Evolutionary conservation across 2,329 filamentous ascomycete genomes (phyloP).

Genomic region (Tympanopsis confertula): DNA sequence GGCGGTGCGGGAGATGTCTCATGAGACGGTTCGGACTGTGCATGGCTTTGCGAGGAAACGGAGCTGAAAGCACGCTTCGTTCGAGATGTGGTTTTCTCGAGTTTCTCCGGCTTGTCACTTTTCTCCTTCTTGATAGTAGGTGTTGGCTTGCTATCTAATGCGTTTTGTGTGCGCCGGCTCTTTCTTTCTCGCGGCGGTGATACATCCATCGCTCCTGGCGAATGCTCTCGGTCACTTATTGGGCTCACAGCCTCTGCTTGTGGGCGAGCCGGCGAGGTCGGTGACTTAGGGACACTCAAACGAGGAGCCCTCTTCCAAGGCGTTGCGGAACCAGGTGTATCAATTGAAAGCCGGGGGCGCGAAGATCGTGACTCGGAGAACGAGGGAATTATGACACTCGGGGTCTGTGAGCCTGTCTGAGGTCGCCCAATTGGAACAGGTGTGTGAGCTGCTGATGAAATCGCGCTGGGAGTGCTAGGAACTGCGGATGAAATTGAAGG

Average conservation of each 20-base stretch:
- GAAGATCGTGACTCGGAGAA: background rate
- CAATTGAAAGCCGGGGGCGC: slow-evolving; percentile 17
- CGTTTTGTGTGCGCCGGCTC: slow-evolving; percentile 1
- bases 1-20: too few species aligned
- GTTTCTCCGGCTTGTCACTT: too few species aligned
- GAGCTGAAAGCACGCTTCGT: too few species aligned
- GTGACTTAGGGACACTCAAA: slow-evolving; percentile 17
- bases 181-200: slow-evolving; percentile 8
- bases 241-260: slow-evolving; percentile 28
- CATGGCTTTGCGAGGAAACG: too few species aligned
- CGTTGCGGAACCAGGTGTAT: slow-evolving; percentile 24
- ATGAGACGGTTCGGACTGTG: too few species aligned
- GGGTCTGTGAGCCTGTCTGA: too few species aligned
- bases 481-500: background rate
- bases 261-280: slow-evolving; percentile 24
- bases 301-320: slow-evolving; percentile 27
- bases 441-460: background rate
- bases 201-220: slow-evolving; percentile 16
- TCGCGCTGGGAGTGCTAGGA: background rate
- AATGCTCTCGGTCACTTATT: slow-evolving; percentile 26
- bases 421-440: background rate
- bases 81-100: too few species aligned
- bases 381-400: background rate
- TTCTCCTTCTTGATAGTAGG: too few species aligned
- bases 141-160: background rate